Conservation (phyloP, 169 alveolate genomes). For the Plasmodium adleri region DNA sequence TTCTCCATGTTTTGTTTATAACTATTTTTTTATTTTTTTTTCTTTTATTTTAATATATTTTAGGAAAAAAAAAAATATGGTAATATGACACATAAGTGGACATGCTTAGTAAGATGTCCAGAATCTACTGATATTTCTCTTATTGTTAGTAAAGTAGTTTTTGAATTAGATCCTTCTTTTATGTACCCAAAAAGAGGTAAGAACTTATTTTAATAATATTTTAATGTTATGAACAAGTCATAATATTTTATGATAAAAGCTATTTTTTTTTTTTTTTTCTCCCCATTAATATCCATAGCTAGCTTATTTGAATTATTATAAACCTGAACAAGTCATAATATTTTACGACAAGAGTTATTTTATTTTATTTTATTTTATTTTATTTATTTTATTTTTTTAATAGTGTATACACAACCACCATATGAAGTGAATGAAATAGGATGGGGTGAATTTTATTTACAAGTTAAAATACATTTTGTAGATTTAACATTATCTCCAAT, state of each 20-base stretch:
- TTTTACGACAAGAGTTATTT: too few relatives aligned
- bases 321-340: too few relatives aligned
- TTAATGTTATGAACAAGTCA: conserved; percentile 3
- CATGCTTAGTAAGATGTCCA: conserved; percentile 93
- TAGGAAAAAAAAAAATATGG: conserved; percentile 93
- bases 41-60: conserved; percentile 6
- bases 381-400: not conserved
- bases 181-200: conserved; percentile 90
- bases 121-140: conserved; percentile 92
- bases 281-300: too few relatives aligned
- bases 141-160: conserved; percentile 91
- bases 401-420: conserved; percentile 85
- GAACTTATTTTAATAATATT: not conserved
- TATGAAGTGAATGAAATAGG: conserved; percentile 88
- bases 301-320: too few relatives aligned
- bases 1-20: not conserved
- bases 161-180: conserved; percentile 94
- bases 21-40: not conserved
- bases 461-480: conserved; percentile 82
- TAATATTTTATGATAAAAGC: not conserved
- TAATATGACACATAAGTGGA: conserved; percentile 94
- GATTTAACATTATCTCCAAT: conserved; percentile 84
- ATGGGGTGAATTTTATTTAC: conserved; percentile 87
- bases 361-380: not conserved
- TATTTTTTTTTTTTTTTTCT: conserved; percentile 5